These are phyloP conservation scores for Saccharomyces hybrid DNA, from an alignment of 1,139 yeast species.

Conservation along the genomic window DNA sequence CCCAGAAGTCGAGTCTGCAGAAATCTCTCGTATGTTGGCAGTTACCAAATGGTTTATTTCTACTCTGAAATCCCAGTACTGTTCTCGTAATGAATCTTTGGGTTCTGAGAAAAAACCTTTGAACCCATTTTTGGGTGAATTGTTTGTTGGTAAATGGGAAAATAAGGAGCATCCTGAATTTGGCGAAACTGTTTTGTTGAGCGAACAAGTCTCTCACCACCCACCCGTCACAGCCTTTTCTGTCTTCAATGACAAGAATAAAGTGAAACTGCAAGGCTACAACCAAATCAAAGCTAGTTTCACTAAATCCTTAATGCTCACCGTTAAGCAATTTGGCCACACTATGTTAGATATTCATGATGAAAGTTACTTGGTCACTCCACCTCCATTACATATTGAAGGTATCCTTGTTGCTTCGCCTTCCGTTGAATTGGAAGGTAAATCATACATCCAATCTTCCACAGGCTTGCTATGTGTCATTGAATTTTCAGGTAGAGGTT, in stretches of 20 bases:
- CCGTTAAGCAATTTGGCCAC: constrained; percentile 87
- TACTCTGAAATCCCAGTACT: constrained; percentile 85
- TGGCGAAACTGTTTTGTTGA: constrained; percentile 66
- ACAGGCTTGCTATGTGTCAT: constrained; percentile 65
- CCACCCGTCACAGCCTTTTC: constrained; percentile 91
- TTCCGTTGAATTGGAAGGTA: constrained; percentile 79
- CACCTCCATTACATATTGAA: constrained; percentile 93
- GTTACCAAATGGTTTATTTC: constrained; percentile 89
- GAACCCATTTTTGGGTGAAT: constrained; percentile 88
- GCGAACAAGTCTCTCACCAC: constrained; percentile 92
- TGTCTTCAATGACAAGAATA: constrained; percentile 60
- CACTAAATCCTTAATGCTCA: constrained; percentile 51
- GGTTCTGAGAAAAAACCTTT: constrained; percentile 87
- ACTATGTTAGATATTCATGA: constrained; percentile 60
- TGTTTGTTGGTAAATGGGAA: constrained; percentile 80
- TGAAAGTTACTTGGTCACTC: constrained; percentile 69
- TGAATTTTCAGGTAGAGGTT: constrained; percentile 86
- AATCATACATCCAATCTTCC: constrained; percentile 70
- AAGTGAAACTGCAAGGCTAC: constrained; percentile 72
- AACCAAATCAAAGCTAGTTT: constrained; percentile 81
- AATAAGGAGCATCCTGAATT: constrained; percentile 41
- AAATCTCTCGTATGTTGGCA: constrained; percentile 50
- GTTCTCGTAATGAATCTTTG: constrained; percentile 82
- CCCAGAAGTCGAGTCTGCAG: constrained; percentile 33
- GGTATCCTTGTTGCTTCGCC: constrained; percentile 87